Conservation (phyloP, 2,329 filamentous ascomycete genomes). For the Colletotrichum karsti region DNA sequence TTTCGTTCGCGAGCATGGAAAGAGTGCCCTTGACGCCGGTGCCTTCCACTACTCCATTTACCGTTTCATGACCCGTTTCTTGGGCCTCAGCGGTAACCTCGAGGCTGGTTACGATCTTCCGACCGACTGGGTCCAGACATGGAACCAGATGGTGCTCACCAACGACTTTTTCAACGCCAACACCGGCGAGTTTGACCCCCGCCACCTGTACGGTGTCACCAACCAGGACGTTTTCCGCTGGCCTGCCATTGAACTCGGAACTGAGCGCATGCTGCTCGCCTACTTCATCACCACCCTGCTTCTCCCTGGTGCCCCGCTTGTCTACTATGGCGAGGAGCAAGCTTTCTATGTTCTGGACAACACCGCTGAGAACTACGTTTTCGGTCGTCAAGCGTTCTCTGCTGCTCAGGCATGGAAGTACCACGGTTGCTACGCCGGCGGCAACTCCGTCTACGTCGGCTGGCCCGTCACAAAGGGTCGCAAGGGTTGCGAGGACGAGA, state of each 20-base stretch:
- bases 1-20: conserved; percentile 66
- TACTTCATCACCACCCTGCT: conserved; percentile 67
- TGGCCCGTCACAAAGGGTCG: conserved; percentile 64
- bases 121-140: conserved; percentile 54
- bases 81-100: conserved; percentile 41
- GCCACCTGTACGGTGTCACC: conserved; percentile 70
- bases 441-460: conserved; percentile 63
- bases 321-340: conserved; percentile 74
- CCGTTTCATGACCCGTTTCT: conserved; percentile 39
- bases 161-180: conserved; percentile 69
- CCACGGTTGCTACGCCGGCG: conserved; percentile 70
- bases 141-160: conserved; percentile 64
- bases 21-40: conserved; percentile 53
- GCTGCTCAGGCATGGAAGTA: conserved; percentile 69
- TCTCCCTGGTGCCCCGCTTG: conserved; percentile 67
- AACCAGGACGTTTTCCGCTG: conserved; percentile 74
- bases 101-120: conserved; percentile 41
- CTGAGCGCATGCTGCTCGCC: conserved; percentile 64
- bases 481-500: conserved; percentile 64
- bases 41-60: conserved; percentile 49
- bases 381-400: conserved; percentile 70
- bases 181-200: conserved; percentile 68
- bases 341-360: conserved; percentile 71
- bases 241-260: conserved; percentile 66
- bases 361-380: conserved; percentile 71